Conservation (phyloP, 495 filamentous ascomycete genomes). For the Neohortaea acidophila region DNA sequence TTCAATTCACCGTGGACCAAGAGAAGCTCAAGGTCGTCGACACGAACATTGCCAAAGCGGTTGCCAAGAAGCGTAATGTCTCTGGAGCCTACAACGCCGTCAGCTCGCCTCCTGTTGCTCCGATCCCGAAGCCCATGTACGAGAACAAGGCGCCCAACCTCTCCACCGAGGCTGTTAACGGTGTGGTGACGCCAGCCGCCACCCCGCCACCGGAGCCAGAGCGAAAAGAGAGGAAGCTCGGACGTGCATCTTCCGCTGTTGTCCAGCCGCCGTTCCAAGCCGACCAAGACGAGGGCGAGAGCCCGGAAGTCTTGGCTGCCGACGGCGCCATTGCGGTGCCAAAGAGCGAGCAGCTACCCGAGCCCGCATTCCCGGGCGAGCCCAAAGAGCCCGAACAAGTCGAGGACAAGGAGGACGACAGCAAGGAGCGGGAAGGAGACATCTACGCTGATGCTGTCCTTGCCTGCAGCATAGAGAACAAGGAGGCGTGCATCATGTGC, state of each 20-base stretch:
- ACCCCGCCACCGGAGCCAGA: slow-evolving; percentile 40
- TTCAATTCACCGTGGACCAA: slow-evolving; percentile 98
- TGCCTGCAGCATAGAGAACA: slow-evolving; percentile 85
- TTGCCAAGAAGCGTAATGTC: slow-evolving; percentile 52
- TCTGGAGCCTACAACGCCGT: slow-evolving; percentile 28
- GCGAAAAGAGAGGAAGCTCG: slow-evolving; percentile 27
- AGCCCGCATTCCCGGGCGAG: slow-evolving; percentile 30
- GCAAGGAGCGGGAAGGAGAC: slow-evolving; percentile 58
- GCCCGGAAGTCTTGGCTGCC: slow-evolving; percentile 56
- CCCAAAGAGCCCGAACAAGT: slow-evolving; percentile 39
- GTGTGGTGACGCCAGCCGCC: slow-evolving; percentile 45
- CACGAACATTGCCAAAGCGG: slow-evolving; percentile 55
- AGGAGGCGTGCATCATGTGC: slow-evolving; percentile 81
- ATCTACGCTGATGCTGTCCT: slow-evolving; percentile 89
- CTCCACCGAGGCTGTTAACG: slow-evolving; percentile 31
- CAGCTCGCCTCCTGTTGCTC: slow-evolving; percentile 30
- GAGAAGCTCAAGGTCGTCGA: slow-evolving; percentile 83
- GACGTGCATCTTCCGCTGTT: slow-evolving; percentile 14
- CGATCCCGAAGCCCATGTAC: slow-evolving; percentile 48
- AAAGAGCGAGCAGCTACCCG: slow-evolving; percentile 41
- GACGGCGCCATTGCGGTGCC: slow-evolving; percentile 42
- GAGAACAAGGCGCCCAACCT: slow-evolving; percentile 33
- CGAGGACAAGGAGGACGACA: slow-evolving; percentile 51
- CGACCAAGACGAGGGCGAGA: slow-evolving; percentile 53
- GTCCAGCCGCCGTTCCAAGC: slow-evolving; percentile 45